Conservation (phyloP, 306 rosid genomes). For the Erythrophleum fordii region DNA sequence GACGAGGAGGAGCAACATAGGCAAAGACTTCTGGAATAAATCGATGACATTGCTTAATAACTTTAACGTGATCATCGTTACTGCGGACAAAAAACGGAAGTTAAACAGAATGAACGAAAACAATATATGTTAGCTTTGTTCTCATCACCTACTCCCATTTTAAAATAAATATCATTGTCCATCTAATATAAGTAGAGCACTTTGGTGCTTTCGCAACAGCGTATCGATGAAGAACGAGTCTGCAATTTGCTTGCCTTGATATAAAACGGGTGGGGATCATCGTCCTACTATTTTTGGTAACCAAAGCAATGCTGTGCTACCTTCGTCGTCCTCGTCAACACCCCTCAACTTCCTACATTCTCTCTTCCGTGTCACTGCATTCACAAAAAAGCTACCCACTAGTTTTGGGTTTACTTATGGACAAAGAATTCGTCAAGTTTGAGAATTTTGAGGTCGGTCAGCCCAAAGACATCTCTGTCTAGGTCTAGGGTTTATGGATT, state of each 20-base stretch:
- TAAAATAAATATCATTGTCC: too few species aligned
- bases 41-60: too few species aligned
- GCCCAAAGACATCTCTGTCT: neutral
- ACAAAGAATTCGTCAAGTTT: constrained; percentile 34
- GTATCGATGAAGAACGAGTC: neutral
- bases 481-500: constrained; percentile 22
- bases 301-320: neutral
- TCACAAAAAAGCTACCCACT: constrained; percentile 6
- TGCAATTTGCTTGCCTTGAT: neutral
- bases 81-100: too few species aligned
- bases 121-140: too few species aligned
- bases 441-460: constrained; percentile 37
- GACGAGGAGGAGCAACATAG: too few species aligned
- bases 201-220: neutral
- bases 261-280: neutral
- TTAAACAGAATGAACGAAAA: too few species aligned
- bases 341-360: neutral
- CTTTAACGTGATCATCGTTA: too few species aligned
- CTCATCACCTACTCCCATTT: too few species aligned
- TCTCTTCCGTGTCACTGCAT: neutral
- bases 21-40: too few species aligned
- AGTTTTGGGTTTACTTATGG: constrained; percentile 10
- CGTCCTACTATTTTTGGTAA: neutral
- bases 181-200: neutral
- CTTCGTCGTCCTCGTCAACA: neutral